Conservation (phyloP, 1,139 yeast genomes). For the Yamadazyma atmosphaerica region DNA sequence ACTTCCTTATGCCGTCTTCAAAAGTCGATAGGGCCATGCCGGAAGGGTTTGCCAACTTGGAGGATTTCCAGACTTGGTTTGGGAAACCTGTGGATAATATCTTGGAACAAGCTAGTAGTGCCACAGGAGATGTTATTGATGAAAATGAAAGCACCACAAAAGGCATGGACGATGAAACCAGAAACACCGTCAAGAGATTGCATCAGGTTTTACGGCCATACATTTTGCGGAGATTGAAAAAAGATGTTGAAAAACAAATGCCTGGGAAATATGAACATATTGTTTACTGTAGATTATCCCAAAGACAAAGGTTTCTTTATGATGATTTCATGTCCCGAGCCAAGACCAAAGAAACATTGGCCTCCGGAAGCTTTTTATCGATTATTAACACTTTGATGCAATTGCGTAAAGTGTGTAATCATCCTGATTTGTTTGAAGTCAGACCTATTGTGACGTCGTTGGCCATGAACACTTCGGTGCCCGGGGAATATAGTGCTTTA, state of each 20-base stretch:
- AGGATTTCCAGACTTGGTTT: slow-evolving; percentile 97
- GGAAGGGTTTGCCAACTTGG: slow-evolving; percentile 93
- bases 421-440: slow-evolving; percentile 95
- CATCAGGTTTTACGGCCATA: slow-evolving; percentile 96
- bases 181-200: slow-evolving; percentile 79
- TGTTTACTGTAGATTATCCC: slow-evolving; percentile 86
- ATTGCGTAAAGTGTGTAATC: slow-evolving; percentile 94
- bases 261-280: slow-evolving; percentile 97
- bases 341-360: slow-evolving; percentile 88
- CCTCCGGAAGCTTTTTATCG: slow-evolving; percentile 91
- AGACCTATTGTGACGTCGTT: slow-evolving; percentile 92
- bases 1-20: slow-evolving; percentile 92
- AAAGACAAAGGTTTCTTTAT: slow-evolving; percentile 86
- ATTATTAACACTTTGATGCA: slow-evolving; percentile 98
- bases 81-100: slow-evolving; percentile 94
- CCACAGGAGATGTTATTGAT: slow-evolving; percentile 51
- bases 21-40: slow-evolving; percentile 75
- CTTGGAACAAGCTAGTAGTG: slow-evolving; percentile 61
- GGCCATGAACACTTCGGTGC: slow-evolving; percentile 67
- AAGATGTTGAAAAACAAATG: slow-evolving; percentile 98
- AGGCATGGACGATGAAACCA: slow-evolving; percentile 64
- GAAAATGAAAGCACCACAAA: slow-evolving; percentile 40
- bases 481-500: slow-evolving; percentile 46
- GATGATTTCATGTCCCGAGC: slow-evolving; percentile 98
- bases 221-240: slow-evolving; percentile 83